Percentiles rank a stretch among this genome's conserved stretches.
Evolutionary conservation across 1,284 basidiomycete species (phyloP).

Genomic region (Heterobasidion annosum): DNA sequence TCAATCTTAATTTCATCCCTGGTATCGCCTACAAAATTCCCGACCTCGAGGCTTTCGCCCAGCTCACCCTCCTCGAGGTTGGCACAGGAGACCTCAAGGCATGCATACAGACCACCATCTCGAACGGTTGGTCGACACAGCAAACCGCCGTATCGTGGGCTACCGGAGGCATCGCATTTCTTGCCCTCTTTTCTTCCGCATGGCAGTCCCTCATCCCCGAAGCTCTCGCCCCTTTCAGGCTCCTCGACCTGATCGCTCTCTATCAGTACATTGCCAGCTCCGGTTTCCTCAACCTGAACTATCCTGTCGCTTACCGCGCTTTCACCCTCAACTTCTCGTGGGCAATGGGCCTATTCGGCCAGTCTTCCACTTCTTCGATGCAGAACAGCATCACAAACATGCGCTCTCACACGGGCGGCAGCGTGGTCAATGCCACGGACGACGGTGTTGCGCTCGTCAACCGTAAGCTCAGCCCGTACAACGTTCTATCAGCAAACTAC

Average conservation of each 20-base stretch:
- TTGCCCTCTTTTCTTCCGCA: constrained; percentile 59
- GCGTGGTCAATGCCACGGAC: constrained; percentile 46
- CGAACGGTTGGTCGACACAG: constrained; percentile 82
- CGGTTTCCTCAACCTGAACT: constrained; percentile 78
- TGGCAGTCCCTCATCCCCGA: constrained; percentile 51
- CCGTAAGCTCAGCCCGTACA: constrained; percentile 73
- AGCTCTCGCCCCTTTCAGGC: constrained; percentile 45
- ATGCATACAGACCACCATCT: constrained; percentile 86
- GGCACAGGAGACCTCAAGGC: constrained; percentile 67
- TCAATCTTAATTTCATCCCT: constrained; percentile 59
- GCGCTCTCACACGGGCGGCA: constrained; percentile 76
- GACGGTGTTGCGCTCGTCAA: constrained; percentile 70
- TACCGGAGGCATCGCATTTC: constrained; percentile 62
- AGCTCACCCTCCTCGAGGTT: constrained; percentile 68
- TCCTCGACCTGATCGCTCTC: constrained; percentile 77
- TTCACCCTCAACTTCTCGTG: constrained; percentile 86
- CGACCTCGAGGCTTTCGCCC: constrained; percentile 85
- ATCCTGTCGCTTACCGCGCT: constrained; percentile 73
- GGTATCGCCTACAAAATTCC: constrained; percentile 82
- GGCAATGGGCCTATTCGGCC: constrained; percentile 77
- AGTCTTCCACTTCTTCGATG: constrained; percentile 44
- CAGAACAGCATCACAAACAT: constrained; percentile 78
- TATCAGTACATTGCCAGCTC: constrained; percentile 78
- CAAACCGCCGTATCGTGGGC: constrained; percentile 74
- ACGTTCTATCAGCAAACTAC: constrained; percentile 22